Conservation (phyloP, 1,139 yeast genomes). For the Sugiyamaella xylanicola region DNA sequence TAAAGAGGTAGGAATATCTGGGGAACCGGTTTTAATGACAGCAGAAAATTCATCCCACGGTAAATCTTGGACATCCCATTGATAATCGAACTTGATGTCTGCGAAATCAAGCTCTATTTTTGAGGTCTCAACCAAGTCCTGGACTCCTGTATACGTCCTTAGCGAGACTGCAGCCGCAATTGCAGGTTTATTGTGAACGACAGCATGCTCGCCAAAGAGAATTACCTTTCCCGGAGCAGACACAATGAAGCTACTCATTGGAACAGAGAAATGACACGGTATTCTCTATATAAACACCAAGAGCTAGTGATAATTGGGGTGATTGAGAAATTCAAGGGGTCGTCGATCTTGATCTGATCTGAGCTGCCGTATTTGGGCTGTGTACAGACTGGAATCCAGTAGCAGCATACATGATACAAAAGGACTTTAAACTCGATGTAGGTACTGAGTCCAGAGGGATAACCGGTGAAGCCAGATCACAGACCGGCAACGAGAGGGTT, state of each 20-base stretch:
- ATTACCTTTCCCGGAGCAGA: constrained; percentile 98
- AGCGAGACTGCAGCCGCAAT: constrained; percentile 86
- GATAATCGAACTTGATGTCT: constrained; percentile 66
- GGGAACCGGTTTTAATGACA: constrained; percentile 31
- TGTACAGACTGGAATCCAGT: neutral
- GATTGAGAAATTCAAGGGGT: too few relatives aligned
- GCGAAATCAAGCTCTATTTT: constrained; percentile 72
- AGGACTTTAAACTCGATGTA: too few relatives aligned
- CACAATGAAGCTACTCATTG: constrained; percentile 52
- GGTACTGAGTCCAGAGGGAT: too few relatives aligned
- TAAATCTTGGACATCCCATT: constrained; percentile 61
- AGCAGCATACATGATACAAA: constrained; percentile 34
- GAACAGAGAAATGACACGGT: neutral
- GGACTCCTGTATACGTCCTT: constrained; percentile 74
- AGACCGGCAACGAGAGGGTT: neutral
- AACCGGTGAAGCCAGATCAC: too few relatives aligned
- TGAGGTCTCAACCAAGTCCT: constrained; percentile 37
- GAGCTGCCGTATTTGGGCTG: too few relatives aligned
- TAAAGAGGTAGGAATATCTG: constrained; percentile 40
- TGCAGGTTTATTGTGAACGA: constrained; percentile 90
- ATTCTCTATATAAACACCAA: neutral
- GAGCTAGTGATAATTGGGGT: too few relatives aligned
- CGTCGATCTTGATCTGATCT: too few relatives aligned
- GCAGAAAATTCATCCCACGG: constrained; percentile 46
- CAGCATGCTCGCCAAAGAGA: constrained; percentile 96